A percentile compares a stretch with the other conserved stretches of the same genome.
These are phyloP conservation scores for Teunomyces tritomae DNA, from an alignment of 805 yeast species.

Conservation along the genomic window DNA sequence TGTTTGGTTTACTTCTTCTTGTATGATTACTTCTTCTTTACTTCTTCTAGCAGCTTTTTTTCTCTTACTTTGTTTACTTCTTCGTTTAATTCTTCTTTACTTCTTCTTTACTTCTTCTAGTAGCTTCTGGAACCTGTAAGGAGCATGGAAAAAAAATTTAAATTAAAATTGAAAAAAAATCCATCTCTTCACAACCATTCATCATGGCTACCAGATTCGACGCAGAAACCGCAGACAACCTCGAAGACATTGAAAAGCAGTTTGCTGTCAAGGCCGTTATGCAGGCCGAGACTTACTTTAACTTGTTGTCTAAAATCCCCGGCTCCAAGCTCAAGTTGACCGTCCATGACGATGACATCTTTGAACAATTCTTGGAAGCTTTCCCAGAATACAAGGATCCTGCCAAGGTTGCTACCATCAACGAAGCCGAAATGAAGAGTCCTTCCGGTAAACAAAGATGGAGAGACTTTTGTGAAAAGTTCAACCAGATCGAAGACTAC, in stretches of 20 bases:
- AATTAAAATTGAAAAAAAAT: neutral
- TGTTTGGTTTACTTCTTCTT: neutral
- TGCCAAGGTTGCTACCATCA: constrained; percentile 52
- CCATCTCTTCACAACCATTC: constrained; percentile 1
- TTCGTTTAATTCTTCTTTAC: neutral
- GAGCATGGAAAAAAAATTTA: neutral
- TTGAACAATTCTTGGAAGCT: constrained; percentile 53
- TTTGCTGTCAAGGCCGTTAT: constrained; percentile 96
- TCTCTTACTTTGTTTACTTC: too few species aligned
- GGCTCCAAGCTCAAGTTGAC: constrained; percentile 80
- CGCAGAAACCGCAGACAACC: constrained; percentile 90
- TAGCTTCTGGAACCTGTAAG: neutral
- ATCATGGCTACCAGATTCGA: constrained; percentile 50
- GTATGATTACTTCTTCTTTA: neutral
- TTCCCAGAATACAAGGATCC: constrained; percentile 87
- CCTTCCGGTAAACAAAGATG: constrained; percentile 80
- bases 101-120: neutral
- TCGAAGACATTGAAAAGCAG: constrained; percentile 95
- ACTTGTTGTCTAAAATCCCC: constrained; percentile 63
- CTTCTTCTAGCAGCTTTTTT: neutral
- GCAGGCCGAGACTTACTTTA: constrained; percentile 95
- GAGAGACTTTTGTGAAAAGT: constrained; percentile 82
- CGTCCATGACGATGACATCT: constrained; percentile 68
- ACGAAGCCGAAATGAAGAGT: constrained; percentile 81
- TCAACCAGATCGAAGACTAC: constrained; percentile 85